Percentiles rank a stretch among this genome's conserved stretches.
Conservation (phyloP, 1,284 basidiomycete genomes). For the Ustilago tritici region DNA sequence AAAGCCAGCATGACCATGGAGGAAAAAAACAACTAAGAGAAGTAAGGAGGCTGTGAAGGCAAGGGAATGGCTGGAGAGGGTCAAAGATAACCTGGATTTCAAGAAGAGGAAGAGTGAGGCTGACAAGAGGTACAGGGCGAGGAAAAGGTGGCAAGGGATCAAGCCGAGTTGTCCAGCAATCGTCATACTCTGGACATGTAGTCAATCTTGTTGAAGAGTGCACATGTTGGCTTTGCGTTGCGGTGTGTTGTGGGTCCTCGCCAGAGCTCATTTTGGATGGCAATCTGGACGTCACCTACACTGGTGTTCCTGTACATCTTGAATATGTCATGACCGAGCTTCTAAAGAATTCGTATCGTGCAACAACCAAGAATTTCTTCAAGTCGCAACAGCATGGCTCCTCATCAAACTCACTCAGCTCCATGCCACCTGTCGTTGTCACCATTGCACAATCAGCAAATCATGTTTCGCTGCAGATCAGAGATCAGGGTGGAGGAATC, state of each 20-base stretch:
- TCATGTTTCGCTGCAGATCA: conserved; percentile 81
- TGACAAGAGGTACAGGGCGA: too few species aligned
- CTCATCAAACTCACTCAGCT: conserved; percentile 39
- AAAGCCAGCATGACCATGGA: too few species aligned
- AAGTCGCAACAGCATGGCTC: conserved; percentile 41
- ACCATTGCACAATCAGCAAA: conserved; percentile 76
- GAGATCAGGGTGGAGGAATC: conserved; percentile 88
- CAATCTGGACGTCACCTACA: conserved; percentile 69
- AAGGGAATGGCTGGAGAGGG: too few species aligned
- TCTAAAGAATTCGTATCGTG: conserved; percentile 87
- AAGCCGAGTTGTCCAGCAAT: too few species aligned
- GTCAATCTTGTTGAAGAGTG: too few species aligned
- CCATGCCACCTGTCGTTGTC: conserved; percentile 75
- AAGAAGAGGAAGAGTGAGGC: too few species aligned
- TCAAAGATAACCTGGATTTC: too few species aligned
- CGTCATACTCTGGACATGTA: too few species aligned
- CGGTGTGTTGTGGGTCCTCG: conserved; percentile 37
- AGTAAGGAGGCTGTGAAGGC: too few species aligned
- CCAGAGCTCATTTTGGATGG: conserved; percentile 71
- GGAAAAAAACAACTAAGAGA: too few species aligned
- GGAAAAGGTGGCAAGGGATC: too few species aligned
- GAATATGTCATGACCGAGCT: conserved; percentile 80
- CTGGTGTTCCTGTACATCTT: conserved; percentile 87
- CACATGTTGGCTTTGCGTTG: too few species aligned
- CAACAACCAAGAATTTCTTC: conserved; percentile 73